Evolutionary conservation across 129 eudicot species (phyloP).

Genomic region (Glebionis coronaria): DNA sequence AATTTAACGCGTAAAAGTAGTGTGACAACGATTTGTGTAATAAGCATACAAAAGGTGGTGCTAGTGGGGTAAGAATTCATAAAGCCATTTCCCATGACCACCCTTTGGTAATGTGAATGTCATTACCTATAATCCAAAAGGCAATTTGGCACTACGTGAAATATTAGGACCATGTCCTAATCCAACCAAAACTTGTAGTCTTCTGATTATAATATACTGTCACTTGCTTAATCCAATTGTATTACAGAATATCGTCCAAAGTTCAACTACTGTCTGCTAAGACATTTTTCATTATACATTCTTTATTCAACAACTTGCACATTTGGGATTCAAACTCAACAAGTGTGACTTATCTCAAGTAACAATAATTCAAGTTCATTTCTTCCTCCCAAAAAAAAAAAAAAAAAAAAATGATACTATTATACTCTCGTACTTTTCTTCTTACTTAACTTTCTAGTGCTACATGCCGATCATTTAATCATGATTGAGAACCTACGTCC

Average conservation of each 20-base stretch:
- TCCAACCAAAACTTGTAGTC: not conserved
- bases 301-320: not conserved
- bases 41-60: not conserved
- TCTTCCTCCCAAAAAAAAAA: not conserved
- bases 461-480: too few relatives aligned
- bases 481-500: too few relatives aligned
- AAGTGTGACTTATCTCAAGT: not conserved
- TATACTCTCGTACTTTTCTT: too few relatives aligned
- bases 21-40: not conserved
- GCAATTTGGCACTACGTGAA: not conserved
- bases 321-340: not conserved
- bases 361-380: not conserved
- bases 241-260: not conserved
- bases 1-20: too few relatives aligned
- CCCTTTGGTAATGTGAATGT: not conserved
- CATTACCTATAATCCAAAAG: constrained; percentile 2
- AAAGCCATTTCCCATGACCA: not conserved
- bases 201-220: not conserved
- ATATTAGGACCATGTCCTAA: not conserved
- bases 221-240: not conserved
- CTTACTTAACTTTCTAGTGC: too few relatives aligned
- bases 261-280: not conserved
- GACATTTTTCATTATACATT: not conserved
- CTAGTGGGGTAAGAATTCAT: not conserved
- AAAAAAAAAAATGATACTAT: too few relatives aligned